Evolutionary conservation across 345 rosid genomes (phyloP), one percentile per base, ranked within the genome.

Genomic region (Lepidium aucheri): DNA sequence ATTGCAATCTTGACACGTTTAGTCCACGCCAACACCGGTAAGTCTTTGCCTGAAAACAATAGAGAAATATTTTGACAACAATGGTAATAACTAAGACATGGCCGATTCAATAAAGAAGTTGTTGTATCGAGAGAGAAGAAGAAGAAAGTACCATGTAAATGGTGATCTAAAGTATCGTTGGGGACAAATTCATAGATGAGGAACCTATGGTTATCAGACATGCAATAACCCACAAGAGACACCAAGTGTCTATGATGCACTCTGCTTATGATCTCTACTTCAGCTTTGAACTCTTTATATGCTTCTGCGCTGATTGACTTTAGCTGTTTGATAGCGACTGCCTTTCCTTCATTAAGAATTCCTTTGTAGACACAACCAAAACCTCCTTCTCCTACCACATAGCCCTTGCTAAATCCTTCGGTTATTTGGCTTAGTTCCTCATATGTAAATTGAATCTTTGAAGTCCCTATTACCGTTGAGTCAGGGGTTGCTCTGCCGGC

Each of bases 321-420:
- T 45, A 87, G 87, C 65, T 87, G 95, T 79, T 87, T 87, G 35
- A 87, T 85, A 0, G 95, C 95, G 4, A 87, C 80, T 43, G 60
- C 44, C 60, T 63, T 83, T 60, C 91, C 87, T 39, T 80, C 82
- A 3, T 60, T 15, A 26, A 69, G 60, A 12, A 69, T 18, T 8
- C 78, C 78, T 38, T 75, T 75, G 67, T 64, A 75, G 26, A 75
- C 78, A 14, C 53, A 75, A 8, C 78, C 78, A 8, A 75, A 75
- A 14, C 78, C 78, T 13, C 78, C 78, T 58, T 75, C 74, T 63
- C 78, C 78, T 58, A 75, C 42, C 6, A 75, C 52, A 30, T 11
- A 49, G 10, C 10, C 50, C 52, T 69, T 69, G 66, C 39, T 8
- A 43, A 75, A 75, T 14, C 78, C 78, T 40, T 75, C 50, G 1